phyloP scores from a whole-genome alignment of 2,329 filamentous ascomycete species.

The Calycina herbarum region DNA sequence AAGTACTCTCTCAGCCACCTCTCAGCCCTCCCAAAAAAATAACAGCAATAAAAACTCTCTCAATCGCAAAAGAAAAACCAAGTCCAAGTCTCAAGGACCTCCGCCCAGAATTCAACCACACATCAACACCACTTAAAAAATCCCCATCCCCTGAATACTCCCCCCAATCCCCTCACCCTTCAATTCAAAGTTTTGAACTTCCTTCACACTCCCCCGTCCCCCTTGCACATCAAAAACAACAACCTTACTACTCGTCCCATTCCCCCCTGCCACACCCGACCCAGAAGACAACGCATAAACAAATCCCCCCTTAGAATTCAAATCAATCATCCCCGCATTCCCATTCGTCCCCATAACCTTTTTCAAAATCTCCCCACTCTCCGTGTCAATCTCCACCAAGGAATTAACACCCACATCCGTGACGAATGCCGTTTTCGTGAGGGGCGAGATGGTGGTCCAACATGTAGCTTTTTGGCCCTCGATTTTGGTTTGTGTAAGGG shows the following conservation, averaged over 20 bases:
- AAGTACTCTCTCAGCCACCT: too few relatives aligned
- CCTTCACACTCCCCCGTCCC: conserved; percentile 34
- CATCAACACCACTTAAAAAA: conserved; percentile 9
- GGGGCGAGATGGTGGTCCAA: conserved; percentile 53
- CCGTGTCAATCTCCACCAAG: conserved; percentile 56
- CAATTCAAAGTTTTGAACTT: conserved; percentile 41
- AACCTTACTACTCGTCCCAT: conserved; percentile 30
- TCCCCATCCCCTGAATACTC: conserved; percentile 41
- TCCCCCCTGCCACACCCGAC: conserved; percentile 9
- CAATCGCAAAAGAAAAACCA: too few relatives aligned
- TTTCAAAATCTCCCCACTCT: conserved; percentile 48
- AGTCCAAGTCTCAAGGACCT: too few relatives aligned
- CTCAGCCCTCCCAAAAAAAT: too few relatives aligned
- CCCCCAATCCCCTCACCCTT: conserved; percentile 30
- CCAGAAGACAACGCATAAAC: conserved; percentile 52
- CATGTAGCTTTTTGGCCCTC: conserved; percentile 57
- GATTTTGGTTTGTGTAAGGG: conserved; percentile 38
- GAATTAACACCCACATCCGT: conserved; percentile 54
- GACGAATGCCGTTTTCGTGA: conserved; percentile 55
- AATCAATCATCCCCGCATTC: conserved; percentile 56
- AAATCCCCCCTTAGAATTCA: conserved; percentile 52
- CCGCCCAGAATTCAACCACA: too few relatives aligned
- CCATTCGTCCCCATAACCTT: conserved; percentile 45
- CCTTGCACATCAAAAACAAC: conserved; percentile 43
- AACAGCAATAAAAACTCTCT: too few relatives aligned